A percentile compares a stretch with the other conserved stretches of the same genome.
These are phyloP conservation scores for Drosera capensis DNA, from an alignment of 148 eudicot genomes.

Conservation along the genomic window DNA sequence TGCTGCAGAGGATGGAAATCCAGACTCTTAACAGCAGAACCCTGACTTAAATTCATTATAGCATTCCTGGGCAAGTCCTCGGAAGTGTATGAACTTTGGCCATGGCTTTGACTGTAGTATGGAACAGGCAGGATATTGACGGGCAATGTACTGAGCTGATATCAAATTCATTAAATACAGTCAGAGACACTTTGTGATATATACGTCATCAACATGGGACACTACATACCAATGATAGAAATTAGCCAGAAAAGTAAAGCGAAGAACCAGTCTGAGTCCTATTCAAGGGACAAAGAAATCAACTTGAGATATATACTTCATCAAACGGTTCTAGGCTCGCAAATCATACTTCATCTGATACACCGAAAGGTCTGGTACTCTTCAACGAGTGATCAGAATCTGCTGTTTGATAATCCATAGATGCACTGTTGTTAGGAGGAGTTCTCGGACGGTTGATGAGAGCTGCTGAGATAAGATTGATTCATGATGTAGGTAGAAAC, in stretches of 20 bases:
- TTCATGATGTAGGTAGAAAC: constrained; percentile 2
- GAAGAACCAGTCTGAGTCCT: too few species aligned
- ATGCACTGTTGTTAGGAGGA: constrained; percentile 24
- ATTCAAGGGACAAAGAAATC: background rate
- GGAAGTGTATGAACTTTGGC: constrained; percentile 14
- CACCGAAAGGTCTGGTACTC: constrained; percentile 44
- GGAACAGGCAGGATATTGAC: constrained; percentile 26
- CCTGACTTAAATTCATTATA: constrained; percentile 34
- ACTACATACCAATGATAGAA: too few species aligned
- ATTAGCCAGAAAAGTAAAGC: too few species aligned
- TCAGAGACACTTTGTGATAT: too few species aligned
- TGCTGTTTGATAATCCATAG: constrained; percentile 39
- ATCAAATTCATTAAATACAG: background rate
- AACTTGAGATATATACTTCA: background rate
- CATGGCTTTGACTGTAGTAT: constrained; percentile 25
- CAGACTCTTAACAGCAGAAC: constrained; percentile 53
- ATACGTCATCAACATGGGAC: too few species aligned
- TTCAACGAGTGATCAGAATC: constrained; percentile 42
- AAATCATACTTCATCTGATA: constrained; percentile 31
- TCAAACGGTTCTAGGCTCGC: background rate
- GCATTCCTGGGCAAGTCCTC: constrained; percentile 56
- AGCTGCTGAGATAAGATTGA: constrained; percentile 18
- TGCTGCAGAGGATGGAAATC: constrained; percentile 60
- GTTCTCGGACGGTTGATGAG: constrained; percentile 46
- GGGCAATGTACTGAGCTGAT: constrained; percentile 28